Percentiles rank a stretch among this genome's conserved stretches.
Evolutionary conservation across 192 early-diverging fungal species (phyloP).

Genomic region (Mortierella alpina): DNA sequence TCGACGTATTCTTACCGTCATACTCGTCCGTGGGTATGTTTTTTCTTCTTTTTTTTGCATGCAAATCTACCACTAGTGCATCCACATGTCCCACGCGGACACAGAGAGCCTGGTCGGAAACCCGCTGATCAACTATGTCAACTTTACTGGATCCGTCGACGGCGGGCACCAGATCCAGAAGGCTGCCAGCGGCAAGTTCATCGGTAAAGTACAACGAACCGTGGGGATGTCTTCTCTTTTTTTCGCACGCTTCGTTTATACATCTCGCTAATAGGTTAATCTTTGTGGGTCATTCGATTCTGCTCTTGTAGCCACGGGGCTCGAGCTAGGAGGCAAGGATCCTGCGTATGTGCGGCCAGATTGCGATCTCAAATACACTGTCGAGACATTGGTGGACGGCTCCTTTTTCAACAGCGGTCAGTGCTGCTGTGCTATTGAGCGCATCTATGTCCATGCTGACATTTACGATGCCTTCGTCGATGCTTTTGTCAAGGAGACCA

Average conservation of each 20-base stretch:
- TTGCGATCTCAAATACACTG: conserved; percentile 76
- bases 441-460: conserved; percentile 80
- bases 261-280: not conserved
- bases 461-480: conserved; percentile 80
- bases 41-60: conserved; percentile 4
- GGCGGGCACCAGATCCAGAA: conserved; percentile 73
- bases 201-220: too few species aligned
- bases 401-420: conserved; percentile 88
- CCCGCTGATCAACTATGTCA: conserved; percentile 71
- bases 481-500: conserved; percentile 64
- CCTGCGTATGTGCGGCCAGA: conserved; percentile 83
- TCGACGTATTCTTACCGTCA: not conserved
- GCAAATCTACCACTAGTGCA: conserved; percentile 48
- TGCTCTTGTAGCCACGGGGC: conserved; percentile 60
- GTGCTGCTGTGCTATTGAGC: conserved; percentile 83
- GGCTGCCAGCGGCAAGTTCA: conserved; percentile 66
- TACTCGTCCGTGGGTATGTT: not conserved
- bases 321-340: conserved; percentile 90
- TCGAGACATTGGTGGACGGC: conserved; percentile 82
- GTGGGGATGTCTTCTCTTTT: not conserved
- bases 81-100: conserved; percentile 62
- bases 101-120: conserved; percentile 65
- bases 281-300: not conserved
- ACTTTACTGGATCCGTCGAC: conserved; percentile 83
- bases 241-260: not conserved